phyloP scores from a whole-genome alignment of 2,329 filamentous ascomycete genomes.

The Colletotrichum phormii region DNA sequence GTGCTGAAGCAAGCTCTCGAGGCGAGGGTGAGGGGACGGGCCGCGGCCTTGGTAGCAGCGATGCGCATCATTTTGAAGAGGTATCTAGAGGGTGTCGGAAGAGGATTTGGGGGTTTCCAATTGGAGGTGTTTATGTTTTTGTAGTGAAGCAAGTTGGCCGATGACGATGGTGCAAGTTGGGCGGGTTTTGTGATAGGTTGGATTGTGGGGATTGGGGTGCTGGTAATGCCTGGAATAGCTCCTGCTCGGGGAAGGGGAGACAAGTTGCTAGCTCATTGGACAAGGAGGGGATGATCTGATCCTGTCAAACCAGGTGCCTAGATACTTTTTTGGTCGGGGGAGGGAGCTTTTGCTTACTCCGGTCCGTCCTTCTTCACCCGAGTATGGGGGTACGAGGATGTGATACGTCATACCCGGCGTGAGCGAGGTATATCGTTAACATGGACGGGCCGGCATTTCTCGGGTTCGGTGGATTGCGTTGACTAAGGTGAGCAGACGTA shows the following conservation, averaged over 20 bases:
- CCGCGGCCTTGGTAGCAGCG: slow-evolving; percentile 65
- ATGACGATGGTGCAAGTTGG: slow-evolving; percentile 30
- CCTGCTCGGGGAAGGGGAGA: slow-evolving; percentile 3
- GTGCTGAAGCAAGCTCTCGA: slow-evolving; percentile 71
- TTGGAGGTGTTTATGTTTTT: slow-evolving; percentile 8
- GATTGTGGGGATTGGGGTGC: slow-evolving; percentile 16
- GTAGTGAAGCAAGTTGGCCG: slow-evolving; percentile 16
- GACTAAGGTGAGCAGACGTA: background rate
- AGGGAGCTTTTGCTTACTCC: slow-evolving; percentile 16
- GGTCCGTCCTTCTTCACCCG: slow-evolving; percentile 8
- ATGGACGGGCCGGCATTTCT: slow-evolving; percentile 29
- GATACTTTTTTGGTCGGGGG: background rate
- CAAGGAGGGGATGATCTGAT: slow-evolving; percentile 29
- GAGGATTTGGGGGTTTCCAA: slow-evolving; percentile 32
- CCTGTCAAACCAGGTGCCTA: slow-evolving; percentile 6
- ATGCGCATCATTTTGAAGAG: slow-evolving; percentile 73
- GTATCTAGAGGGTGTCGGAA: slow-evolving; percentile 29
- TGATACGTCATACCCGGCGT: slow-evolving; percentile 24
- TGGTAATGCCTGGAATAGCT: slow-evolving; percentile 16
- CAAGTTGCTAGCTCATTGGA: slow-evolving; percentile 10
- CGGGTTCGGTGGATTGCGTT: slow-evolving; percentile 21
- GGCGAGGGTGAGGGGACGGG: slow-evolving; percentile 62
- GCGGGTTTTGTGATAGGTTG: slow-evolving; percentile 36
- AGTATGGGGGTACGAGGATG: slow-evolving; percentile 25
- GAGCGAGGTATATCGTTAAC: slow-evolving; percentile 34